Evolutionary conservation across 768 basidiomycete genomes (phyloP).

Genomic region (Mycena filopes): DNA sequence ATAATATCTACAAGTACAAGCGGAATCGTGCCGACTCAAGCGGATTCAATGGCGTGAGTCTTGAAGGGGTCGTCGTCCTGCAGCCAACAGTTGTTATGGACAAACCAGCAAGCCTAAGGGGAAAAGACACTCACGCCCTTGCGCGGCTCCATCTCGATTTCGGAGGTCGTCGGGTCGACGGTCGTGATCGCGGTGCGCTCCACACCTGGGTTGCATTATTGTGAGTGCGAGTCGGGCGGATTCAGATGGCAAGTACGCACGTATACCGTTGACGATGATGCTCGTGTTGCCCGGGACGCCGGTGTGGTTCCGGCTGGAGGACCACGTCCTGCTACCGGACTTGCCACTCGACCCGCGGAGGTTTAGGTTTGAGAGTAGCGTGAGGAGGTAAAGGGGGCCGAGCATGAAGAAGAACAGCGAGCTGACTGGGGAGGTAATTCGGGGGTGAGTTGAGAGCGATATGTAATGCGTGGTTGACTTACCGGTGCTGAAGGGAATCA

Average conservation of each 20-base stretch:
- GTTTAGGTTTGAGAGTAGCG: conserved; percentile 13
- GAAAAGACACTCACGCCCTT: background rate
- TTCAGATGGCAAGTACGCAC: background rate
- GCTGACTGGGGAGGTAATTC: background rate
- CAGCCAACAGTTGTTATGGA: no score
- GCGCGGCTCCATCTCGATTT: background rate
- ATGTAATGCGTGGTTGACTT: background rate
- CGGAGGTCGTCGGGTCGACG: background rate
- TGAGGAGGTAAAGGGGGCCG: conserved; percentile 9
- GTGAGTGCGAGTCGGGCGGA: background rate
- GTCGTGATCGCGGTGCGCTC: background rate
- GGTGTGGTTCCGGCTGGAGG: background rate
- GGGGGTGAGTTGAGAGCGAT: background rate
- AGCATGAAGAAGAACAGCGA: background rate
- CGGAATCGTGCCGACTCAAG: no score
- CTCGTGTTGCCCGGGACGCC: background rate
- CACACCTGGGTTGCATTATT: background rate
- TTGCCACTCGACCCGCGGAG: background rate
- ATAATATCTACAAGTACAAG: no score
- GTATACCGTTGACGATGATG: background rate
- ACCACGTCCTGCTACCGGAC: conserved; percentile 1
- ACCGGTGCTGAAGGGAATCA: conserved; percentile 4
- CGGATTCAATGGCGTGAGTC: no score
- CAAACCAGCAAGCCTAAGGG: no score
- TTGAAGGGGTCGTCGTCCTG: no score